Percentiles rank a stretch among this genome's conserved stretches.
Conservation (phyloP, 1,284 basidiomycete species). For the Blastosporella zonata region DNA sequence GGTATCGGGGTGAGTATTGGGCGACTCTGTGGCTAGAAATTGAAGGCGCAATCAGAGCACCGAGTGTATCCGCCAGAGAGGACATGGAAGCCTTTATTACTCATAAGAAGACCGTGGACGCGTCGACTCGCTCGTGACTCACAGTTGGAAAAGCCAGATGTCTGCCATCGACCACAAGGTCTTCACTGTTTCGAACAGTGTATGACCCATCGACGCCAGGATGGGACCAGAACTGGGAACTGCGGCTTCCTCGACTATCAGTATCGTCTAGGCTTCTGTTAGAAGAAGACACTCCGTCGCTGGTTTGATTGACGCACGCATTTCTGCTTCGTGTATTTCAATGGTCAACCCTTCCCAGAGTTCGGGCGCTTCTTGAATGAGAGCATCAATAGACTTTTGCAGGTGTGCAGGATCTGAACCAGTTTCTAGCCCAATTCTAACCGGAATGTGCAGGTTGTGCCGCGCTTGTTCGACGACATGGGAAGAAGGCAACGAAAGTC, state of each 20-base stretch:
- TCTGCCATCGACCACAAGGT: constrained; percentile 21
- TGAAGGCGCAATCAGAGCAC: constrained; percentile 51
- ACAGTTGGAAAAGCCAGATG: constrained; percentile 28
- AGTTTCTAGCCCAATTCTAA: constrained; percentile 47
- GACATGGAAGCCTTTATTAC: constrained; percentile 10
- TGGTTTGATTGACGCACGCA: constrained; percentile 21
- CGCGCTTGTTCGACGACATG: constrained; percentile 54
- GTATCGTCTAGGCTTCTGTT: neutral
- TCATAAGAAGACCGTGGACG: neutral
- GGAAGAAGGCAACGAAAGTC: constrained; percentile 67
- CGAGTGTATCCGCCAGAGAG: constrained; percentile 38
- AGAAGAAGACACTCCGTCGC: neutral
- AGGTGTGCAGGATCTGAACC: constrained; percentile 20
- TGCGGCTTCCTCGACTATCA: constrained; percentile 1
- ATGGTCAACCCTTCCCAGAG: constrained; percentile 41
- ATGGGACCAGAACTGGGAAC: constrained; percentile 1
- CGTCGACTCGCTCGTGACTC: constrained; percentile 10
- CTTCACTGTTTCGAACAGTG: constrained; percentile 15
- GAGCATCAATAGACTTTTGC: constrained; percentile 23
- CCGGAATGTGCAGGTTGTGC: constrained; percentile 47
- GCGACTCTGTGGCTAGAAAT: constrained; percentile 54
- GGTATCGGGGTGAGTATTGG: constrained; percentile 77
- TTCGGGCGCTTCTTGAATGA: constrained; percentile 23
- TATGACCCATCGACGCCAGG: constrained; percentile 11
- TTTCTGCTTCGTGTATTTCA: constrained; percentile 13